These are phyloP conservation scores for Astragalus membranaceus DNA, from an alignment of 306 rosid species.

Conservation along the genomic window DNA sequence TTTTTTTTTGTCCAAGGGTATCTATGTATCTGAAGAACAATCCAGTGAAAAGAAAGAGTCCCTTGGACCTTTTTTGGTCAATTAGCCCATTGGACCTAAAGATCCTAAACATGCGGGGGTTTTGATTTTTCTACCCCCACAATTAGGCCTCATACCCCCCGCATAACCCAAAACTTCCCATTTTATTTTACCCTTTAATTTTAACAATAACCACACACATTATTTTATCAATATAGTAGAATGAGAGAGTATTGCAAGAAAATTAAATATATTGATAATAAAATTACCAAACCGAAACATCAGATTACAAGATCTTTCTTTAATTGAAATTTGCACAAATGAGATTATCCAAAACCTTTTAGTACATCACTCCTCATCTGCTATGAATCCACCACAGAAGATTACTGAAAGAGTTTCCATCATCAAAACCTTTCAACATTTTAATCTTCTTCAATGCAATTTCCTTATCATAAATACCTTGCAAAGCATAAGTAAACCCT, in stretches of 20 bases:
- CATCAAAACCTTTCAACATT: conserved; percentile 62
- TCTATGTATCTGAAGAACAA: too few relatives aligned
- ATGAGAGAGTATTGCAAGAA: not conserved
- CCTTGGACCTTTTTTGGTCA: too few relatives aligned
- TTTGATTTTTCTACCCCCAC: too few relatives aligned
- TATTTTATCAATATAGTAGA: too few relatives aligned
- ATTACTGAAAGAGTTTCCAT: conserved; percentile 77
- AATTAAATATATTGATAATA: not conserved
- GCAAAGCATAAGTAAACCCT: conserved; percentile 78
- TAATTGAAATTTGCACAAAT: not conserved
- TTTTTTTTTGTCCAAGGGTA: too few relatives aligned
- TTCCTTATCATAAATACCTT: conserved; percentile 56
- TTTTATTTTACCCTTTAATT: too few relatives aligned
- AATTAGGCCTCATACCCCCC: too few relatives aligned
- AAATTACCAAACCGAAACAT: not conserved
- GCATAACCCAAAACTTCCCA: too few relatives aligned
- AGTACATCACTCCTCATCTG: conserved; percentile 29
- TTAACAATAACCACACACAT: too few relatives aligned
- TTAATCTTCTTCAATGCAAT: conserved; percentile 50
- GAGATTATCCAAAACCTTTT: not conserved
- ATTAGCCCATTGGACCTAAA: too few relatives aligned
- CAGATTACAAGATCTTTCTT: not conserved
- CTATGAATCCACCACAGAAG: conserved; percentile 93
- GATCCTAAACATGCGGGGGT: too few relatives aligned
- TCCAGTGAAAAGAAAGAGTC: too few relatives aligned